A percentile compares a stretch with the other conserved stretches of the same genome.
phyloP scores from a whole-genome alignment of 495 filamentous ascomycete genomes.

The Aspergillus leporis region DNA sequence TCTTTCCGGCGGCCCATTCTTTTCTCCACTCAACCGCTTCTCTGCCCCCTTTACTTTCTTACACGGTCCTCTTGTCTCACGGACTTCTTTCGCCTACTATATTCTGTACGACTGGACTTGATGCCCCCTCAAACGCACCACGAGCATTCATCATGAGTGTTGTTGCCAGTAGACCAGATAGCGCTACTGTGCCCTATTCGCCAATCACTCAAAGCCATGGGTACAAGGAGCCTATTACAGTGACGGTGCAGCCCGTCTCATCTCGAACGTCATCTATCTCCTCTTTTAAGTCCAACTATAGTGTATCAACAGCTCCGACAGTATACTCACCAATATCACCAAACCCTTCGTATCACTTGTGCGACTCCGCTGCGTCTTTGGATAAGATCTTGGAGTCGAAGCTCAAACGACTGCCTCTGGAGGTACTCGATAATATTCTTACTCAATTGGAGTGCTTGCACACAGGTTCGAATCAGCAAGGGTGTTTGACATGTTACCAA shows the following conservation, averaged over 20 bases:
- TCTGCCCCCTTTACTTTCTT: slow-evolving; percentile 7
- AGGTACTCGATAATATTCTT: slow-evolving; percentile 58
- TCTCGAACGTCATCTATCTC: slow-evolving; percentile 44
- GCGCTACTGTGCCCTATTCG: slow-evolving; percentile 34
- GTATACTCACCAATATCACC: slow-evolving; percentile 41
- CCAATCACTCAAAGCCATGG: slow-evolving; percentile 24
- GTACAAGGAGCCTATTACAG: slow-evolving; percentile 30
- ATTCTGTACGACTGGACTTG: slow-evolving; percentile 6
- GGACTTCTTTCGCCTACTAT: neutral
- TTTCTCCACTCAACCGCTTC: slow-evolving; percentile 8
- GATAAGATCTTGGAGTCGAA: slow-evolving; percentile 36
- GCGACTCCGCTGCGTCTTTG: slow-evolving; percentile 39
- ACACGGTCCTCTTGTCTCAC: neutral
- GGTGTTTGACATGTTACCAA: slow-evolving; percentile 77
- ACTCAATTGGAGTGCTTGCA: slow-evolving; percentile 53
- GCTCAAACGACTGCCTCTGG: slow-evolving; percentile 54
- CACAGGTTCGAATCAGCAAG: slow-evolving; percentile 38
- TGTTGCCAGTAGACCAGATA: slow-evolving; percentile 45
- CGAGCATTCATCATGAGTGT: slow-evolving; percentile 37
- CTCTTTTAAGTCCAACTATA: slow-evolving; percentile 44
- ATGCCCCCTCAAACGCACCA: slow-evolving; percentile 16
- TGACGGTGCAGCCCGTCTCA: slow-evolving; percentile 32
- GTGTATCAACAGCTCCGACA: slow-evolving; percentile 41
- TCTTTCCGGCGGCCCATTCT: slow-evolving; percentile 3
- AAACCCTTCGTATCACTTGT: slow-evolving; percentile 35